These are phyloP conservation scores for Pezicula carpinea DNA, from an alignment of 2,329 filamentous ascomycete genomes.

Conservation along the genomic window DNA sequence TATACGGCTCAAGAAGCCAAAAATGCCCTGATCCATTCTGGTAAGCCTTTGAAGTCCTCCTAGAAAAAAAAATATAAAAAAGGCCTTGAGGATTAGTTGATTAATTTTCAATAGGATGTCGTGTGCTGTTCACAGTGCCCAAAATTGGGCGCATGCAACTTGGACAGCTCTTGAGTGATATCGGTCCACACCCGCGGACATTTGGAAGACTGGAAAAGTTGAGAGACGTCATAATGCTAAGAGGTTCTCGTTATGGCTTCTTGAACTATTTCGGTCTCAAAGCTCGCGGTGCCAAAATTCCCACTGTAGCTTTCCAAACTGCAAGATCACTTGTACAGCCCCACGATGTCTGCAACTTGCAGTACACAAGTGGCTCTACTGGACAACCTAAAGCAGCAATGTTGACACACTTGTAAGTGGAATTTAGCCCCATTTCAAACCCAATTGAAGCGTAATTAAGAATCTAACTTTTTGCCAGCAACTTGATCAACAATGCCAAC, in stretches of 20 bases:
- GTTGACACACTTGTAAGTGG: slow-evolving; percentile 46
- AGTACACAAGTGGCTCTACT: slow-evolving; percentile 73
- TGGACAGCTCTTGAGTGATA: slow-evolving; percentile 48
- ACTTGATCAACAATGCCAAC: slow-evolving; percentile 61
- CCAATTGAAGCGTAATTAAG: background rate
- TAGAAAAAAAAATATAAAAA: background rate
- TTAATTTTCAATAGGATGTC: slow-evolving; percentile 50
- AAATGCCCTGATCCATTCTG: slow-evolving; percentile 66
- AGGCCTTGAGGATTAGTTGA: background rate
- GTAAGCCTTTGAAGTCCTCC: slow-evolving; percentile 35
- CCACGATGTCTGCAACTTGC: slow-evolving; percentile 67
- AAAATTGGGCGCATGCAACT: slow-evolving; percentile 64
- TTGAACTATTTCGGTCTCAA: slow-evolving; percentile 56
- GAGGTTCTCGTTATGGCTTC: slow-evolving; percentile 51
- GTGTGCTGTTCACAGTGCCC: slow-evolving; percentile 67
- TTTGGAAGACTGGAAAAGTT: slow-evolving; percentile 33
- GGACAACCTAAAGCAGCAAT: slow-evolving; percentile 70
- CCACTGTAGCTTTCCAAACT: slow-evolving; percentile 45
- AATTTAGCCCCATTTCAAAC: too few species aligned
- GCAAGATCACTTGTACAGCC: slow-evolving; percentile 52
- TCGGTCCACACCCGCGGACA: slow-evolving; percentile 33
- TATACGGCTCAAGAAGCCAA: slow-evolving; percentile 71
- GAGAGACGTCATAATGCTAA: slow-evolving; percentile 53
- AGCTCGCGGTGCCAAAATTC: slow-evolving; percentile 43
- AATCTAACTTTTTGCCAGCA: slow-evolving; percentile 13